Evolutionary conservation across 805 yeast genomes (phyloP).

Genomic region (Metschnikowia picachoensis): DNA sequence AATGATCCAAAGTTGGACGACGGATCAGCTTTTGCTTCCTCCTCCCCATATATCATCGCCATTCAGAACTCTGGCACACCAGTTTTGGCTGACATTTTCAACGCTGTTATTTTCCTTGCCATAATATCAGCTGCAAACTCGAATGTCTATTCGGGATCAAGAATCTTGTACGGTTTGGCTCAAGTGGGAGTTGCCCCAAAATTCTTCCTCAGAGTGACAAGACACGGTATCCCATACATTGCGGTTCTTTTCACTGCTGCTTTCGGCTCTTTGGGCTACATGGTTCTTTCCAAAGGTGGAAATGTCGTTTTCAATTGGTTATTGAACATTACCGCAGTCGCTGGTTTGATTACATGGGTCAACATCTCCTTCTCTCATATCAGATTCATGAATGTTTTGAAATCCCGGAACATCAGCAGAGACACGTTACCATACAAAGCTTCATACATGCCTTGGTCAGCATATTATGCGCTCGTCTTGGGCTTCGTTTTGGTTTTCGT

Average conservation of each 20-base stretch:
- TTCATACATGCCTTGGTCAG: constrained; percentile 59
- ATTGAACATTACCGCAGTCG: constrained; percentile 69
- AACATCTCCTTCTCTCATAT: constrained; percentile 62
- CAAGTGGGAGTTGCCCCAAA: constrained; percentile 55
- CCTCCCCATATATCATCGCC: constrained; percentile 74
- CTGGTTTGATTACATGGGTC: constrained; percentile 73
- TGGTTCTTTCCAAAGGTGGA: constrained; percentile 52
- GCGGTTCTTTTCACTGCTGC: constrained; percentile 55
- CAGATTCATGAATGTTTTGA: constrained; percentile 65
- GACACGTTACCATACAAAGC: constrained; percentile 75
- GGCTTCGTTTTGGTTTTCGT: constrained; percentile 57
- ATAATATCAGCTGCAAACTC: constrained; percentile 80
- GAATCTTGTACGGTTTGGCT: constrained; percentile 66
- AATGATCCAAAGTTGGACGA: constrained; percentile 50
- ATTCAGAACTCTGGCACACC: constrained; percentile 62
- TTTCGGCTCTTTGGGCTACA: constrained; percentile 62
- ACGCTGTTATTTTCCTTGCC: constrained; percentile 64
- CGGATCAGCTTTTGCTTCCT: constrained; percentile 30
- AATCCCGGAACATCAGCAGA: constrained; percentile 59
- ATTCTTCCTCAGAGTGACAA: constrained; percentile 45
- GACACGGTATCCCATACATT: constrained; percentile 57
- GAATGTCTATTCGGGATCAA: constrained; percentile 66
- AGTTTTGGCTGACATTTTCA: constrained; percentile 64
- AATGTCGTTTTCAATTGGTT: constrained; percentile 66
- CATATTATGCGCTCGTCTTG: constrained; percentile 58